Percentiles rank a stretch among this genome's conserved stretches.
Conservation (phyloP, 2,329 filamentous ascomycete genomes). For the Pseudocercospora macadamiae region DNA sequence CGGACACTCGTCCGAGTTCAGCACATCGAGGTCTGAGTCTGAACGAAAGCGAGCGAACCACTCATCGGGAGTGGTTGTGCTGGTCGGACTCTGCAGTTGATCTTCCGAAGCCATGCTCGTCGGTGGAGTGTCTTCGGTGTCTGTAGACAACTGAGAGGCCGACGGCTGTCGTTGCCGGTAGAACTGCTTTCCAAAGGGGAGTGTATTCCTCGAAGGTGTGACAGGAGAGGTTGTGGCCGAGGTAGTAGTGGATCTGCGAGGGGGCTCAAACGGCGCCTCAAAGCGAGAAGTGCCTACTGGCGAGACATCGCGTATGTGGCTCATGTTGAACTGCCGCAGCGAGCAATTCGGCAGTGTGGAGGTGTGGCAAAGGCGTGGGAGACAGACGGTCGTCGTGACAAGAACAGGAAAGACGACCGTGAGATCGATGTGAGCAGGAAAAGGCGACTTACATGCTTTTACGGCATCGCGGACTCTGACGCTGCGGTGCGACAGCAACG, state of each 20-base stretch:
- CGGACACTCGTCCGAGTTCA: constrained; percentile 37
- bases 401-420: background rate
- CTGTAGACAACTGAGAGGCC: constrained; percentile 22
- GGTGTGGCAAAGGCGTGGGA: background rate
- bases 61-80: constrained; percentile 31
- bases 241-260: constrained; percentile 18
- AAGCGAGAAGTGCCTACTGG: constrained; percentile 37
- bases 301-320: constrained; percentile 27
- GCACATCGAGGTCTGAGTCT: constrained; percentile 32
- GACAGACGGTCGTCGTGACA: background rate
- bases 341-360: background rate
- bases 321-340: constrained; percentile 8
- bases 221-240: constrained; percentile 23
- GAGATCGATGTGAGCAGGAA: background rate
- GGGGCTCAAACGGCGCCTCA: constrained; percentile 32
- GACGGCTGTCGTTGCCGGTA: constrained; percentile 21
- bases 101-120: constrained; percentile 21
- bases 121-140: constrained; percentile 22
- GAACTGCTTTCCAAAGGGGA: constrained; percentile 18
- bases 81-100: constrained; percentile 1
- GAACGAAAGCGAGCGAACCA: constrained; percentile 41
- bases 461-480: background rate
- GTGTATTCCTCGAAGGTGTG: constrained; percentile 15
- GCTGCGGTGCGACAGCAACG: constrained; percentile 9
- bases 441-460: background rate